Conservation (phyloP, 306 rosid species). For the Coriaria nepalensis region DNA sequence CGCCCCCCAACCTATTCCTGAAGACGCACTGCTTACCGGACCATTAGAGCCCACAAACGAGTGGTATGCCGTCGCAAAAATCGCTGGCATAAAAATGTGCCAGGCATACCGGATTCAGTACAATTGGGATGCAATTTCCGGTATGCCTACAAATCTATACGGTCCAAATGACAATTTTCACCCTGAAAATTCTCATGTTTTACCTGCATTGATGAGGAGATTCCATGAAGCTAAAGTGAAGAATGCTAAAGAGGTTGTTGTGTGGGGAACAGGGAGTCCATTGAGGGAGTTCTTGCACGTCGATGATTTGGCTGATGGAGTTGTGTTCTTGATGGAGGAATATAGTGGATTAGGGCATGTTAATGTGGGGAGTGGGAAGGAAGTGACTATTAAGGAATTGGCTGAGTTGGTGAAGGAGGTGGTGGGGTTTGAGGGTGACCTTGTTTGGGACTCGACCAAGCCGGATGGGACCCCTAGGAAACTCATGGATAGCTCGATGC, state of each 20-base stretch:
- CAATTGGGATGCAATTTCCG: slow-evolving; percentile 81
- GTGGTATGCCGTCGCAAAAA: slow-evolving; percentile 95
- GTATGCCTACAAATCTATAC: slow-evolving; percentile 90
- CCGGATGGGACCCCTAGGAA: slow-evolving; percentile 97
- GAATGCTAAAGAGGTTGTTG: slow-evolving; percentile 73
- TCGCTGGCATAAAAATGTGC: slow-evolving; percentile 93
- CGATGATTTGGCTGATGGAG: slow-evolving; percentile 72
- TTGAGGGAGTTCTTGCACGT: slow-evolving; percentile 90
- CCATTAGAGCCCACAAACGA: slow-evolving; percentile 93
- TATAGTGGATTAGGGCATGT: slow-evolving; percentile 72
- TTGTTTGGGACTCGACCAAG: slow-evolving; percentile 79
- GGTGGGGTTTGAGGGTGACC: slow-evolving; percentile 77
- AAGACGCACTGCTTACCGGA: slow-evolving; percentile 64
- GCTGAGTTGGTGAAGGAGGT: slow-evolving; percentile 85
- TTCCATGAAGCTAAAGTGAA: slow-evolving; percentile 85
- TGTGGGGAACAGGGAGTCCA: slow-evolving; percentile 95
- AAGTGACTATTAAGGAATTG: slow-evolving; percentile 75
- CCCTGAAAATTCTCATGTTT: slow-evolving; percentile 84
- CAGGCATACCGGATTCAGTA: slow-evolving; percentile 79
- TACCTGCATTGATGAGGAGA: slow-evolving; percentile 86
- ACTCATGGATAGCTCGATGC: slow-evolving; percentile 87
- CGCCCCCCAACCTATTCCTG: slow-evolving; percentile 90
- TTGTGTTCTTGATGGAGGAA: slow-evolving; percentile 61
- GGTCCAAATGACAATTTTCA: slow-evolving; percentile 83
- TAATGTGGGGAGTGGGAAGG: slow-evolving; percentile 88